Evolutionary conservation across 1,139 yeast genomes (phyloP), one percentile per base, ranked within the genome.

Genomic region (Magnusiomyces ingens): DNA sequence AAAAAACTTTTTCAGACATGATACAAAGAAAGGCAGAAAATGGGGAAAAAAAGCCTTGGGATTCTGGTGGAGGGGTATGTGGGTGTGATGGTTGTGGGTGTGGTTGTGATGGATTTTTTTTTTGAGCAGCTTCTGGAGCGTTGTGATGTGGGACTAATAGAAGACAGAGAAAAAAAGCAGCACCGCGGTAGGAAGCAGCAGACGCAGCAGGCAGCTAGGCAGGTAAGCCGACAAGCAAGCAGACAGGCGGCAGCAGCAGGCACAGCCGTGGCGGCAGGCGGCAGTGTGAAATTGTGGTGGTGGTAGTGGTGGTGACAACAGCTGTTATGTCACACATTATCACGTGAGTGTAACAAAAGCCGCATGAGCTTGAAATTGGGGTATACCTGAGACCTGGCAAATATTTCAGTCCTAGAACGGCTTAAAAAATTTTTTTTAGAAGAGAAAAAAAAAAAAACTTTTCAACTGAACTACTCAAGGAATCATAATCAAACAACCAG

Each of bases 1-100:
- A 56, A 57, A 71, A 67, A 56, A 53, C 17, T 15, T 35, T 26
- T 18, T 48, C n/a, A 3, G 51, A 43, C 43, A 42, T 49, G 29
- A 18, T 26, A 5, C 32, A 8, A 8, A 26, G 32, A 26, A 26
- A 15, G 41, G 15, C 18, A 11, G 18, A 37, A 37, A 4, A 37
- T n/a, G 41, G 6, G 15, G 6, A n/a, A 11, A 11, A 37, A 37
- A 37, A 12, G 15, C 41, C 41, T 15, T 37, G n/a, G n/a, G 15
- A 37, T 13, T 3, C 41, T 13, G 41, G 15, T 6, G 41, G 10
- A 43, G 32, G 19, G 19, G 22, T 4, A 13, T 19, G 5, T 19
- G 45, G 45, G 5, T 26, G 35, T 21, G 45, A 43, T 43, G 22
- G 22, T 15, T 19, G 12, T 43, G 13, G 12, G 13, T 13, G 35